These are phyloP conservation scores for Cryptococcus sp. DNA, from an alignment of 1,284 basidiomycete genomes.

Conservation along the genomic window DNA sequence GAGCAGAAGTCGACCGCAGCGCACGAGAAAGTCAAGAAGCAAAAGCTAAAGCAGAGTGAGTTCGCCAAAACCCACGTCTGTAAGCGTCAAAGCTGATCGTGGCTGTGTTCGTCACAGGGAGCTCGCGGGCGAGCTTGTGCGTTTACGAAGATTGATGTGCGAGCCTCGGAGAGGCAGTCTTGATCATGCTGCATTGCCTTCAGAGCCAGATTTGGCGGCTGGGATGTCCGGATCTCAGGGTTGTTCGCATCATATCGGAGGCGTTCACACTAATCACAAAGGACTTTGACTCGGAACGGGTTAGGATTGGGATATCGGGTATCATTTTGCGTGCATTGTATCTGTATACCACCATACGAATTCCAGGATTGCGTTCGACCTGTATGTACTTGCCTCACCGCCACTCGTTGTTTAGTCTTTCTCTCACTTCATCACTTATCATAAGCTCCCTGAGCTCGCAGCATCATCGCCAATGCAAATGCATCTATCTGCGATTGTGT, in stretches of 20 bases:
- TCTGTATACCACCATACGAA: not conserved
- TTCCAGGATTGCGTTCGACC: too few relatives aligned
- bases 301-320: not conserved
- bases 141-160: slow-evolving; percentile 38
- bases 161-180: slow-evolving; percentile 17
- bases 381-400: too few relatives aligned
- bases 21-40: slow-evolving; percentile 28
- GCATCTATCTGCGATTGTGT: not conserved
- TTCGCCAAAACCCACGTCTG: not conserved
- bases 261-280: too few relatives aligned
- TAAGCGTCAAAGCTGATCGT: slow-evolving; percentile 1
- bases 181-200: slow-evolving; percentile 4
- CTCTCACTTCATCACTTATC: too few relatives aligned
- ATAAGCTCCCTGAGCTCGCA: too few relatives aligned
- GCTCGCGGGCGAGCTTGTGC: slow-evolving; percentile 33
- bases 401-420: too few relatives aligned
- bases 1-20: slow-evolving; percentile 29
- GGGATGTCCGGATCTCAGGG: not conserved
- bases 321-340: not conserved
- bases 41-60: slow-evolving; percentile 34
- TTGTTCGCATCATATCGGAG: too few relatives aligned
- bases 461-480: not conserved
- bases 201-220: not conserved
- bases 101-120: slow-evolving; percentile 17
- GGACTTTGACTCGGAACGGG: too few relatives aligned